These are phyloP conservation scores for Saposhnikovia divaricata DNA, from an alignment of 129 eudicot genomes.

Conservation along the genomic window DNA sequence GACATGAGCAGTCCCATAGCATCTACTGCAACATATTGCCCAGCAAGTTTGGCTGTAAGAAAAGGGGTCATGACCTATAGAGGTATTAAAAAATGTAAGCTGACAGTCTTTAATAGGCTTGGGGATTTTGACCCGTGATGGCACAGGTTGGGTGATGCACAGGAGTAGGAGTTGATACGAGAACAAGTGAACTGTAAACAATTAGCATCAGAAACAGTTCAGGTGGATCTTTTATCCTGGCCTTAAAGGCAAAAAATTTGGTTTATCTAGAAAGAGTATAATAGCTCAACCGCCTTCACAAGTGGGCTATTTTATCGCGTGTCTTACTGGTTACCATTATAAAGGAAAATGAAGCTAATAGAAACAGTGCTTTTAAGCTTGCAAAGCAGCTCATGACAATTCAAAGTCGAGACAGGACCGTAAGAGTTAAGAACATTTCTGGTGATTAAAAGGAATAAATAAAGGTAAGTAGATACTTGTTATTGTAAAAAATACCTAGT, in stretches of 20 bases:
- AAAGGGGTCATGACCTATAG: conserved; percentile 80
- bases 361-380: not conserved
- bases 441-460: not conserved
- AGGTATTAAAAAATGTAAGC: not conserved
- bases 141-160: not conserved
- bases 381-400: not conserved
- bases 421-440: not conserved
- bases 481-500: not conserved
- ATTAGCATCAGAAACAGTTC: not conserved
- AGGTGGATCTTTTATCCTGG: not conserved
- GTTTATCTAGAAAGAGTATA: not conserved
- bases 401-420: not conserved
- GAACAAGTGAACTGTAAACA: not conserved
- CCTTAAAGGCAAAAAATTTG: not conserved
- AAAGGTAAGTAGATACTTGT: not conserved
- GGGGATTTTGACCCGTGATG: not conserved
- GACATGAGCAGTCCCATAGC: conserved; percentile 69
- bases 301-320: not conserved
- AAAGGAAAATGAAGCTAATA: not conserved
- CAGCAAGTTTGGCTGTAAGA: conserved; percentile 84
- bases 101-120: not conserved
- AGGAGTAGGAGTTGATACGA: not conserved
- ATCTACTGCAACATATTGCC: conserved; percentile 88
- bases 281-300: not conserved
- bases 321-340: not conserved